phyloP scores from a whole-genome alignment of 192 early-diverging fungal genomes.

The Mortierella hygrophila region DNA sequence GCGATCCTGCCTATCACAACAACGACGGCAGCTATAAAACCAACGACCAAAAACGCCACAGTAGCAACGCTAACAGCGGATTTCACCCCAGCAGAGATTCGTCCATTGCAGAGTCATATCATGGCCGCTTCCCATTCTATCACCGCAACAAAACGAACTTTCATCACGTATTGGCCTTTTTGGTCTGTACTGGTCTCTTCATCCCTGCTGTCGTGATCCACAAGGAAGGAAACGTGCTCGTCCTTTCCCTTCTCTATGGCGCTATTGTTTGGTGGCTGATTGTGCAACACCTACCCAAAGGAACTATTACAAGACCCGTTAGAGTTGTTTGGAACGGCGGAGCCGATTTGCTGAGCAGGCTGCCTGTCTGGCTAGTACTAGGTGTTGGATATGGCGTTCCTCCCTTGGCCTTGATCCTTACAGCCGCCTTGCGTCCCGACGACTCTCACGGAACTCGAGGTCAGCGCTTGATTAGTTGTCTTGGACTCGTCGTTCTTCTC shows the following conservation, averaged over 20 bases:
- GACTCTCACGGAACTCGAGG: slow-evolving; percentile 58
- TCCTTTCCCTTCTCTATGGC: slow-evolving; percentile 22
- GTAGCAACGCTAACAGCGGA: neutral
- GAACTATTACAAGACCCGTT: slow-evolving; percentile 1
- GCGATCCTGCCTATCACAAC: neutral
- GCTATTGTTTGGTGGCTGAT: slow-evolving; percentile 25
- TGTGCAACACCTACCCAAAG: slow-evolving; percentile 11
- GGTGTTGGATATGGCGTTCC: slow-evolving; percentile 17
- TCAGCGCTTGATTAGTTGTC: slow-evolving; percentile 77
- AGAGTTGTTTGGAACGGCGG: slow-evolving; percentile 4
- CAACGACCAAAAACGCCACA: neutral
- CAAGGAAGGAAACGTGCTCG: slow-evolving; percentile 17
- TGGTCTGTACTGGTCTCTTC: slow-evolving; percentile 24
- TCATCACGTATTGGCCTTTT: slow-evolving; percentile 3
- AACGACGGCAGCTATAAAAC: neutral
- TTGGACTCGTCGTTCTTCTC: slow-evolving; percentile 74
- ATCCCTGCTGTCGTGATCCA: slow-evolving; percentile 27
- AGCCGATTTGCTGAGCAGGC: neutral
- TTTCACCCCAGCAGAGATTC: neutral
- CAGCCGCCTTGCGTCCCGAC: slow-evolving; percentile 18
- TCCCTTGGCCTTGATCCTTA: slow-evolving; percentile 12
- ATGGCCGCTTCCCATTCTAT: slow-evolving; percentile 13
- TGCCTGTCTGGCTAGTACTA: slow-evolving; percentile 9
- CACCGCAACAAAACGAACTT: slow-evolving; percentile 13
- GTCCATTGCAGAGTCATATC: slow-evolving; percentile 4